A percentile compares a stretch with the other conserved stretches of the same genome.
These are phyloP conservation scores for Rubia occidens DNA, from an alignment of 305 asterid genomes.

Conservation along the genomic window DNA sequence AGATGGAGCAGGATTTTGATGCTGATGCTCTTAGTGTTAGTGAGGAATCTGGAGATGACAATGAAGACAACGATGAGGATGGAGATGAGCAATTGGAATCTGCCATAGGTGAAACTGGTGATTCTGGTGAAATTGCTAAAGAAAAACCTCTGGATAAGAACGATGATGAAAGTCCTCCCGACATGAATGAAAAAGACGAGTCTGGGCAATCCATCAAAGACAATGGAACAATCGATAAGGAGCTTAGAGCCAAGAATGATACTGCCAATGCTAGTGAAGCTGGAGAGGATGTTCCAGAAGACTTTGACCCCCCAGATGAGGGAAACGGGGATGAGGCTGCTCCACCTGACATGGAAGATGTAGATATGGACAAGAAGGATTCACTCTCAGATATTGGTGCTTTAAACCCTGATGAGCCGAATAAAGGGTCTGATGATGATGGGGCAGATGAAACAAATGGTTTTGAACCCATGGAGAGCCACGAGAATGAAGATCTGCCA, in stretches of 20 bases:
- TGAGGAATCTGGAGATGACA: conserved; percentile 59
- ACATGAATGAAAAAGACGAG: conserved; percentile 59
- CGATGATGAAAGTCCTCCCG: conserved; percentile 37
- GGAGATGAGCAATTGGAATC: conserved; percentile 66
- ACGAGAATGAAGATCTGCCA: conserved; percentile 36
- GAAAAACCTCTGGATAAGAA: conserved; percentile 57
- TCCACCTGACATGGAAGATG: conserved; percentile 44
- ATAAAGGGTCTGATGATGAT: conserved; percentile 34
- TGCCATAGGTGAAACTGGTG: conserved; percentile 76
- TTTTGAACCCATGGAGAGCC: conserved; percentile 49
- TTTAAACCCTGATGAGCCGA: conserved; percentile 47
- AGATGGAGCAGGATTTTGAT: conserved; percentile 85
- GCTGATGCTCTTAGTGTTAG: conserved; percentile 67
- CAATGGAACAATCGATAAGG: conserved; percentile 37
- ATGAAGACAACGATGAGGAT: conserved; percentile 33
- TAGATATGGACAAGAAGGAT: conserved; percentile 53
- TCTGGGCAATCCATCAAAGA: conserved; percentile 65
- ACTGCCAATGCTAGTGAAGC: conserved; percentile 37
- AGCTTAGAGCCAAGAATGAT: conserved; percentile 76
- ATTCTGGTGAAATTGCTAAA: conserved; percentile 54
- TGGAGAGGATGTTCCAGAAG: conserved; percentile 39
- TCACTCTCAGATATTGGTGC: conserved; percentile 60
- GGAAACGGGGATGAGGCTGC: conserved; percentile 42
- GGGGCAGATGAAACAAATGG: conserved; percentile 35
- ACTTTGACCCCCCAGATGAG: conserved; percentile 30